Percentiles rank a stretch among this genome's conserved stretches.
Conservation (phyloP, 2,329 filamentous ascomycete species). For the Fusarium aywerte region DNA sequence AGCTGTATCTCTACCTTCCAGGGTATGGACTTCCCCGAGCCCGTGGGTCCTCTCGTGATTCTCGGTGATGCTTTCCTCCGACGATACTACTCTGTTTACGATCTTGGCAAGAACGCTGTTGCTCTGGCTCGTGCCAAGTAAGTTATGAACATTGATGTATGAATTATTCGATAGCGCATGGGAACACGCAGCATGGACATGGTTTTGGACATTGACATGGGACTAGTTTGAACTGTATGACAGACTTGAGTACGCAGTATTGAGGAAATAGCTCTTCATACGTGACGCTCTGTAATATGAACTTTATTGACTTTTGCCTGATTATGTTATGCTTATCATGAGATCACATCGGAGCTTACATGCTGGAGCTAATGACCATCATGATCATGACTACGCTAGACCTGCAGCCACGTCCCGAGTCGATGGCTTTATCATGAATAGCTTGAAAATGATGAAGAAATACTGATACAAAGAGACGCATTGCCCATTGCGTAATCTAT, state of each 20-base stretch:
- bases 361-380: neutral
- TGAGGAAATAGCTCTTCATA: constrained; percentile 22
- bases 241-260: constrained; percentile 13
- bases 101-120: constrained; percentile 88
- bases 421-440: constrained; percentile 1
- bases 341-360: constrained; percentile 6
- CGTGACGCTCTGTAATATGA: constrained; percentile 43
- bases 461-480: neutral
- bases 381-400: constrained; percentile 30
- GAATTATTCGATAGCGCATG: constrained; percentile 38
- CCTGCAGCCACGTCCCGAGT: constrained; percentile 26
- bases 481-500: neutral
- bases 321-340: neutral
- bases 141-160: constrained; percentile 31
- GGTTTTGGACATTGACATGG: constrained; percentile 32
- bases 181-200: constrained; percentile 33
- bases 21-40: constrained; percentile 92
- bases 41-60: constrained; percentile 91
- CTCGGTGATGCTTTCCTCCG: constrained; percentile 88
- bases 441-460: neutral
- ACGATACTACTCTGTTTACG: constrained; percentile 95
- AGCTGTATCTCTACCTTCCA: constrained; percentile 98
- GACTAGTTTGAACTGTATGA: constrained; percentile 35
- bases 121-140: constrained; percentile 87
- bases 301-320: constrained; percentile 19